Evolutionary conservation across 306 rosid genomes (phyloP), one percentile per base, ranked within the genome.

Genomic region (Quercus wislizeni): DNA sequence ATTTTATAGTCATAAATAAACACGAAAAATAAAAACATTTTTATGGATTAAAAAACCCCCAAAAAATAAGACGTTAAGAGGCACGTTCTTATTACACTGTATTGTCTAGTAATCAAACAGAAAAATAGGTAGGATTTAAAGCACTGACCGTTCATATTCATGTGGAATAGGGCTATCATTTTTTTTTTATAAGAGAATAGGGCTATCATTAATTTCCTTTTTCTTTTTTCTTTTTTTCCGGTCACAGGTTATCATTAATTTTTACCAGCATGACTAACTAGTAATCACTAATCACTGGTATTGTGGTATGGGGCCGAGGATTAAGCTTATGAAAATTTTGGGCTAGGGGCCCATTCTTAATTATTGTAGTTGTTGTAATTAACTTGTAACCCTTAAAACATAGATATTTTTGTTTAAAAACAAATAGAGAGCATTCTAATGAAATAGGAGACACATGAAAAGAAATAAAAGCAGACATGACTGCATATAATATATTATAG

Each of bases 261-360:
- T 65, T 28, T 13, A 65, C 41, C 58, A 65, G 84, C 79, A 51
- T 84, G 81, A 58, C 73, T 72, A 62, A 80, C 70, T 35, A 31
- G 87, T 25, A 51, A 67, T 84, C 76, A 80, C 61, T 54, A 25
- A 10, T 49, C 54, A 49, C 54, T 49, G 17, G 15, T 33, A 52
- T 25, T 61, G 75, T 49, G 17, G 15, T 51, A 31, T 25, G 81
- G 76, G 69, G 31, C 81, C 70, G 28, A 58, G 58, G 17, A 67
- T 18, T 10, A 21, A 33, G 23, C 38, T n/a, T 56, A 55, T 59
- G 46, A 7, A 57, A 63, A 54, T 55, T 52, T 23, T 71, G 69
- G 27, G 61, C 25, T 25, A 30, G 20, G 72, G 76, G 63, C 72
- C 73, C 51, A 55, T 69, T 55, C 56, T 27, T 49, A 10, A 12